Evolutionary conservation across 306 rosid genomes (phyloP).

Genomic region (Malus orientalis): DNA sequence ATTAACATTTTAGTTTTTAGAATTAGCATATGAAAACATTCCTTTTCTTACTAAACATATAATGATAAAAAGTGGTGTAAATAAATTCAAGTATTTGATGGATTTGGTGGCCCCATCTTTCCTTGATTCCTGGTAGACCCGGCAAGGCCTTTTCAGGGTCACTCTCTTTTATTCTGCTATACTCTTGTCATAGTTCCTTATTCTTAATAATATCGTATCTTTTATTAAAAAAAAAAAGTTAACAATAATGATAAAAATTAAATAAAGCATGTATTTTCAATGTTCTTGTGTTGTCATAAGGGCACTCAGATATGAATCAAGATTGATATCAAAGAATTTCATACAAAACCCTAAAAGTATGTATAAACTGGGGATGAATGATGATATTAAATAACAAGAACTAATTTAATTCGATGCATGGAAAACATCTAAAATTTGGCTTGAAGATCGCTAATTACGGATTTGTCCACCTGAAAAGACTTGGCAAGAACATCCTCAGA

Average conservation of each 20-base stretch:
- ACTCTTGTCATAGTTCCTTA: too few species aligned
- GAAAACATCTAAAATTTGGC: conserved; percentile 4
- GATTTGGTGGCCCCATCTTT: too few species aligned
- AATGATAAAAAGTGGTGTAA: neutral
- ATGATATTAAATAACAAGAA: neutral
- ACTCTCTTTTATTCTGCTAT: too few species aligned
- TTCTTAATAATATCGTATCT: too few species aligned
- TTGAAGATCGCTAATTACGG: conserved; percentile 9
- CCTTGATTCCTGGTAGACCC: too few species aligned
- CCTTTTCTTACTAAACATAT: too few species aligned
- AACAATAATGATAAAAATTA: neutral
- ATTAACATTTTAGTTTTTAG: too few species aligned
- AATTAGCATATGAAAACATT: too few species aligned
- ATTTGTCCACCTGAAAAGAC: conserved; percentile 14
- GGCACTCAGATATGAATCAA: neutral
- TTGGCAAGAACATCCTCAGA: conserved; percentile 7
- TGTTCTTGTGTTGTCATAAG: neutral
- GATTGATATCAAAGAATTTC: neutral
- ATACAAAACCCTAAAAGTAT: neutral
- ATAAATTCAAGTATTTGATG: too few species aligned
- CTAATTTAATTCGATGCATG: neutral
- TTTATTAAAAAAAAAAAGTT: too few species aligned
- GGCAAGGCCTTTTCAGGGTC: too few species aligned
- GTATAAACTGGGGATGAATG: neutral
- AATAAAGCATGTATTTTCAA: neutral